Evolutionary conservation across 352 stramenopile genomes (phyloP), one percentile per base, ranked within the genome.

Genomic region (Pythium rhizo-oryzae): DNA sequence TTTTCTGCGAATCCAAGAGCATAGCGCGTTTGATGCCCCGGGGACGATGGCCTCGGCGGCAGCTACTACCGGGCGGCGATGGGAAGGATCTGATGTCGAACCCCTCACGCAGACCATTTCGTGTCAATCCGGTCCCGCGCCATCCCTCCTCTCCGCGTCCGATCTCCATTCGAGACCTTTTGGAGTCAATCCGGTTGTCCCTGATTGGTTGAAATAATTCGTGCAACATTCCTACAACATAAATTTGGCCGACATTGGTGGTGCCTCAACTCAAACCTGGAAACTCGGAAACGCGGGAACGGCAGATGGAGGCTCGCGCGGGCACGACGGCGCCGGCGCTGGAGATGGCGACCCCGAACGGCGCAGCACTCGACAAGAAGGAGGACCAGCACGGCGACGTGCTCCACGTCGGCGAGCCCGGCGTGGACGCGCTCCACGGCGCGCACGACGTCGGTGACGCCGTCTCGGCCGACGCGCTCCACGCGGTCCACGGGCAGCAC

Each of bases 401-500:
- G 35, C 55, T 74, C 30, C 62, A 68, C 41, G 61, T 67, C 8
- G 61, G 28, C 11, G 52, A 68, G 28, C 39, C 62, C 7, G 53
- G 44, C 11, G 44, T 72, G 46, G 63, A 64, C 41, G 59, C 51
- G 43, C 24, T 65, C 12, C 68, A 52, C 24, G 59, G 50, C 54
- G 52, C 59, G 4, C 59, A 68, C 30, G 72, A 69, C n/a, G 72
- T 57, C 3, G 71, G 50, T 51, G 65, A 51, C 39, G 59, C 28
- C 3, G 60, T 62, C 8, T 62, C 62, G 13, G 69, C 58, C 9
- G 74, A 79, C 28, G 63, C 61, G 33, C 67, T 77, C 25, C 63
- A 76, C 41, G 69, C 47, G 16, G 54, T 70, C 2, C 71, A 80
- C 37, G 52, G 23, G 11, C 59, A 70, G 28, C 64, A 75, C 74